Conservation (phyloP, 1,284 basidiomycete genomes). For the Termitomyces sp. region DNA sequence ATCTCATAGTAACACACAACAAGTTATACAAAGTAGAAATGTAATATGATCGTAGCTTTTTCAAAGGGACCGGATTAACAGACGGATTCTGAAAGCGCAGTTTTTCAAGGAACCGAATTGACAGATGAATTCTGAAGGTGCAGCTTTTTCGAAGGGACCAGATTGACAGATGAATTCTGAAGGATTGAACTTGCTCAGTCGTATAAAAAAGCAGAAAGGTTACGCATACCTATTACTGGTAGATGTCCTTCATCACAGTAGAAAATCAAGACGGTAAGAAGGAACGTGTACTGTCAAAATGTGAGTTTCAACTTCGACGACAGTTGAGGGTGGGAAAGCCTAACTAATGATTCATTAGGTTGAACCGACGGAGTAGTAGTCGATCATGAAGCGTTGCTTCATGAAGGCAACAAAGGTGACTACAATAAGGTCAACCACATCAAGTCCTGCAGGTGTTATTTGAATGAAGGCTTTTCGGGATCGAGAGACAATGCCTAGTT, state of each 20-base stretch:
- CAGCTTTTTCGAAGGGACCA: too few species aligned
- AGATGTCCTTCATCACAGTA: neutral
- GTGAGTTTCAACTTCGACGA: neutral
- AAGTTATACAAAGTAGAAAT: too few species aligned
- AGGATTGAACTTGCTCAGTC: too few species aligned
- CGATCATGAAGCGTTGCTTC: slow-evolving; percentile 23
- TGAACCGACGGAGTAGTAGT: slow-evolving; percentile 2
- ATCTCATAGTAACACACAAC: too few species aligned
- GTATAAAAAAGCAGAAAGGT: neutral
- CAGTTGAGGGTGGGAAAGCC: neutral
- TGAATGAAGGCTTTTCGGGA: slow-evolving; percentile 33
- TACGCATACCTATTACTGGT: neutral
- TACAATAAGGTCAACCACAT: slow-evolving; percentile 31
- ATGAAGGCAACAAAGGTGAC: slow-evolving; percentile 36
- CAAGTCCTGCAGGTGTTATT: slow-evolving; percentile 30
- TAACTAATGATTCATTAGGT: neutral
- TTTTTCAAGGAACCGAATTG: too few species aligned
- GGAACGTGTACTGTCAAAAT: neutral
- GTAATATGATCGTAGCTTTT: too few species aligned
- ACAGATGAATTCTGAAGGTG: too few species aligned
- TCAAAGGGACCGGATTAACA: too few species aligned
- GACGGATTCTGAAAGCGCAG: too few species aligned
- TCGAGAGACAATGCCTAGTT: slow-evolving; percentile 36
- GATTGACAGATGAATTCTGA: too few species aligned
- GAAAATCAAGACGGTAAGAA: neutral